Evolutionary conservation across 2,329 filamentous ascomycete species (phyloP).

Genomic region (Aphanocladium album): DNA sequence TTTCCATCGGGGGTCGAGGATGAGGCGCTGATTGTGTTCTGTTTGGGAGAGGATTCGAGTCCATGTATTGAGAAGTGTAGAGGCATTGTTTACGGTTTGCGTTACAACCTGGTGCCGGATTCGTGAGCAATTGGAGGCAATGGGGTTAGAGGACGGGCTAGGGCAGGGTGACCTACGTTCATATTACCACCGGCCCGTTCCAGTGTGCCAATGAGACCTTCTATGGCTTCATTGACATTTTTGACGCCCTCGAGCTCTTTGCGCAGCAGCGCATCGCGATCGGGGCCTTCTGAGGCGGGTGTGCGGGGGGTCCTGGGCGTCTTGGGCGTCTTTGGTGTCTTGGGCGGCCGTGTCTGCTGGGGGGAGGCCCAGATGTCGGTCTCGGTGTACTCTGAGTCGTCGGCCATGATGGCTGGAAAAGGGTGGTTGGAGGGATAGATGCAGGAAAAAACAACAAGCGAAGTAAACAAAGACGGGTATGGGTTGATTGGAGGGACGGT

Average conservation of each 20-base stretch:
- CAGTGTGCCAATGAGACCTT: constrained; percentile 67
- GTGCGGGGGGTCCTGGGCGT: constrained; percentile 46
- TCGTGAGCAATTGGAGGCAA: constrained; percentile 2
- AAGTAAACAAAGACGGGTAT: background rate
- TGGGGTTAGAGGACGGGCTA: background rate
- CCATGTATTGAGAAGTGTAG: constrained; percentile 89
- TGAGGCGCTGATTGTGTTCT: constrained; percentile 90
- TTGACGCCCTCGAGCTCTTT: constrained; percentile 78
- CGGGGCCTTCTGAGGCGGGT: constrained; percentile 42
- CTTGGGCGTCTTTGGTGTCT: constrained; percentile 40
- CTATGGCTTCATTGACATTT: constrained; percentile 82
- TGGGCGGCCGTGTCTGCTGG: constrained; percentile 26
- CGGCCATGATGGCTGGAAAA: constrained; percentile 34
- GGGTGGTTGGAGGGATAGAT: background rate
- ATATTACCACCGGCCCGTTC: constrained; percentile 72
- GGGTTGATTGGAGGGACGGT: background rate
- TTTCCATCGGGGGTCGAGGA: constrained; percentile 84
- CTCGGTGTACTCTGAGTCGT: constrained; percentile 41
- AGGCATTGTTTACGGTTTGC: constrained; percentile 79
- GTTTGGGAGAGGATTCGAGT: constrained; percentile 93
- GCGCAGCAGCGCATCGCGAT: constrained; percentile 68
- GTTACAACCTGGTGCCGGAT: constrained; percentile 59
- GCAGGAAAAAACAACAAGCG: background rate
- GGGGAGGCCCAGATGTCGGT: constrained; percentile 46
- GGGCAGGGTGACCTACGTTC: constrained; percentile 51